Base-by-base conservation (phyloP, 768 basidiomycete species). In the Boletus rubescentipes region DNA sequence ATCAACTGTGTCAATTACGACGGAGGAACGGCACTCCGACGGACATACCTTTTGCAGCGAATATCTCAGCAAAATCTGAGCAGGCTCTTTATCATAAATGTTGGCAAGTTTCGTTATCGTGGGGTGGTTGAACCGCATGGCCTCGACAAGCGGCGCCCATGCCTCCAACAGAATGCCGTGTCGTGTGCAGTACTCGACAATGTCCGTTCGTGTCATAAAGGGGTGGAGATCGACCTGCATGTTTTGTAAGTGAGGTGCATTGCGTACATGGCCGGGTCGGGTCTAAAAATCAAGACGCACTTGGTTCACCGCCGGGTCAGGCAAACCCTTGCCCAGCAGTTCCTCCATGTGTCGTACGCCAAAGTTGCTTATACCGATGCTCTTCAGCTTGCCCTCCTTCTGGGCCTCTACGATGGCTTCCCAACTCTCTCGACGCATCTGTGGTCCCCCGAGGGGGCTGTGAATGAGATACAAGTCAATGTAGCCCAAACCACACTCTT, bases 21-120 rank as follows among this genome's bases (percentile, higher is more conserved):
- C 23, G n/a, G 18, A 46, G 9, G 32, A 10, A 29, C 44, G 30
- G 43, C n/a, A 18, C n/a, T 43, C 42, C 52, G 46, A 47, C 53
- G 29, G 55, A 44, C 53, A 47, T 51, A 84, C 89, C 75, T 88
- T 86, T 67, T 93, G 88, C n/a, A 93, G 69, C 11, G 83, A 85
- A 38, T 50, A 62, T 54, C 62, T 58, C 29, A 91, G 72, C 36
- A 89, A 72, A 44, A 91, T 72, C 60, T 81, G 79, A 61, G 84
- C 76, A n/a, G 79, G 73, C 42, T 73, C 64, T 61, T 83, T 89
- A 36, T 67, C 62, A 64, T 88, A 26, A 26, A 83, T 66, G 82
- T 75, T 60, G 7, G 79, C 77, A 35, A 83, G 70, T 31, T 63
- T 63, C 23, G 67, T 65, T 57, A 90, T 73, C 10, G 69, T 68